A percentile compares a stretch with the other conserved stretches of the same genome.
Evolutionary conservation across 306 rosid genomes (phyloP).

Genomic region (Morella rubra): DNA sequence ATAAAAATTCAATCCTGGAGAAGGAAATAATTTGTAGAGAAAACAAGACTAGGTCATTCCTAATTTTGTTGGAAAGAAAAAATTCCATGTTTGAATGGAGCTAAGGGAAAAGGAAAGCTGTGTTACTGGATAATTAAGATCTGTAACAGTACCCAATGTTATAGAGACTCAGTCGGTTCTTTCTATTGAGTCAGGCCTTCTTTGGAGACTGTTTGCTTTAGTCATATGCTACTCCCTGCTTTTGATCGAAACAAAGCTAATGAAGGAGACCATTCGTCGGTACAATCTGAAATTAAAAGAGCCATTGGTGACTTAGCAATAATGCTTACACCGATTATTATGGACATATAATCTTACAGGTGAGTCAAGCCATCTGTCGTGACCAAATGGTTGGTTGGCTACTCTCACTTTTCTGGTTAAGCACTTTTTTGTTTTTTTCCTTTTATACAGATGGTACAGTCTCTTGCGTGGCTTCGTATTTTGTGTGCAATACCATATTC

Average conservation of each 20-base stretch:
- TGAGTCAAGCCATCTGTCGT: too few species aligned
- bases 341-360: too few species aligned
- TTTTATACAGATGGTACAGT: conserved; percentile 70
- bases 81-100: neutral
- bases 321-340: too few species aligned
- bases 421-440: conserved; percentile 4
- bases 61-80: neutral
- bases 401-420: conserved; percentile 16
- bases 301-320: conserved; percentile 74
- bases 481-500: conserved; percentile 77
- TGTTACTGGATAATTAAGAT: neutral
- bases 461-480: conserved; percentile 74
- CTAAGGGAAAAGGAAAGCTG: neutral
- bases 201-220: conserved; percentile 70
- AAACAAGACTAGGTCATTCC: neutral
- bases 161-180: conserved; percentile 25
- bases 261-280: too few species aligned
- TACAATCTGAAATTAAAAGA: conserved; percentile 75
- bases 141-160: neutral
- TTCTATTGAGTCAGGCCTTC: conserved; percentile 59
- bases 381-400: neutral
- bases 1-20: neutral
- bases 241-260: too few species aligned
- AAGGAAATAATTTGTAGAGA: neutral
- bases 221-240: conserved; percentile 94